Evolutionary conservation across 116 monocot genomes (phyloP), one percentile per base, ranked within the genome.

Genomic region (Cymodocea nodosa): DNA sequence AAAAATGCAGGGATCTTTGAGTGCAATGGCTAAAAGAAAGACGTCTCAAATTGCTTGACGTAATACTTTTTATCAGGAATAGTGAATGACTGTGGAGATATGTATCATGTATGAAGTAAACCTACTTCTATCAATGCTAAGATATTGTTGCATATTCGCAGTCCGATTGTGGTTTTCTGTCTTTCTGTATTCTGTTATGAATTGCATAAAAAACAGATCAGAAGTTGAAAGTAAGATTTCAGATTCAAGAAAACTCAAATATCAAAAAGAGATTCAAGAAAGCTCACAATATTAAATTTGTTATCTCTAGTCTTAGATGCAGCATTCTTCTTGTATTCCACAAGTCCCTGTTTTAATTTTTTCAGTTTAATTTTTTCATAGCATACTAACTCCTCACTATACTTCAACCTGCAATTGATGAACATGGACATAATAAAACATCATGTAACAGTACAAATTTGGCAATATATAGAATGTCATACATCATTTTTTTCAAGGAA

Each of bases 131-230:
- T 81, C 95, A 95, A 85, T 66, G 81, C 77, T 37, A 90, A 56
- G 67, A 95, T 95, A 59, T 95, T 95, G 78, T 95, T 87, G 67
- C 87, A 95, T 20, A 83, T 75, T 19, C 87, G 73, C n/a, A 90
- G 56, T 9, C 61, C 78, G 51, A 57, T 80, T 52, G 85, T 81
- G 48, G 78, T 69, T 68, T 83, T 95, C 68, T 87, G 90, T 72
- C 81, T 85, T 51, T 90, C 85, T 16, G 57, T 52, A 77, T 81
- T 90, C 94, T 94, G 86, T 12, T 50, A 23, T 36, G 35, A 18
- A 62, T 23, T 5, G 10, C 58, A 20, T 23, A 22, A 14, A 58
- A 22, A 58, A 58, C 25, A 58, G 50, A 50, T 25, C 19, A 4
- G 64, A 65, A 65, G n/a, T 37, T 51, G 19, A 62, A 35, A 51